Percentiles rank a stretch among this genome's conserved stretches.
These are phyloP conservation scores for Sicyos baderoa DNA, from an alignment of 306 rosid species.

Conservation along the genomic window DNA sequence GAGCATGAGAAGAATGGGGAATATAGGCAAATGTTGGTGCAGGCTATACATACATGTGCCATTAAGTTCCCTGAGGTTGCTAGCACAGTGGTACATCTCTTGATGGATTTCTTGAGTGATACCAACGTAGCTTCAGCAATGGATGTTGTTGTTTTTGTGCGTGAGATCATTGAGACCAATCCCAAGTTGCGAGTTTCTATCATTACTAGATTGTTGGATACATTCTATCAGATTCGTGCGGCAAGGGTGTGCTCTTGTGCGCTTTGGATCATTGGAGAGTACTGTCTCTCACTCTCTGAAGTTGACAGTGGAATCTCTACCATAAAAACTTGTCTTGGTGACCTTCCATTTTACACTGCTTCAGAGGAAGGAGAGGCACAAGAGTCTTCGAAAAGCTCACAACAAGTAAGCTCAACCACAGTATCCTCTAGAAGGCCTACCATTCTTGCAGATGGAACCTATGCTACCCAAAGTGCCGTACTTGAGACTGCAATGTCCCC, in stretches of 20 bases:
- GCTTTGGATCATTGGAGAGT: constrained; percentile 93
- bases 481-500: constrained; percentile 87
- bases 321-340: constrained; percentile 91
- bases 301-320: constrained; percentile 71
- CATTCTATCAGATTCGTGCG: constrained; percentile 86
- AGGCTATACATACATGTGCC: constrained; percentile 89
- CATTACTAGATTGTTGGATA: constrained; percentile 77
- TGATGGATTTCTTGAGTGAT: constrained; percentile 98
- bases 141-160: constrained; percentile 85
- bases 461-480: constrained; percentile 98
- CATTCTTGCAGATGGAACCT: constrained; percentile 90
- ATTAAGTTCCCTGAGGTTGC: constrained; percentile 97
- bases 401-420: constrained; percentile 50
- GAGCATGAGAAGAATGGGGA: constrained; percentile 98
- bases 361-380: constrained; percentile 73
- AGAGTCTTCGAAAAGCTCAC: constrained; percentile 45
- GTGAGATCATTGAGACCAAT: constrained; percentile 92
- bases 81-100: constrained; percentile 83
- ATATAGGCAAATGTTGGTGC: constrained; percentile 91
- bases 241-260: constrained; percentile 92
- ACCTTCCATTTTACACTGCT: constrained; percentile 71
- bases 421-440: constrained; percentile 94
- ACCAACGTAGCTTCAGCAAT: constrained; percentile 81
- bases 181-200: constrained; percentile 84
- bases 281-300: constrained; percentile 80